Base-by-base conservation (phyloP, 768 basidiomycete genomes). In the Daedaleopsis sinensis region DNA sequence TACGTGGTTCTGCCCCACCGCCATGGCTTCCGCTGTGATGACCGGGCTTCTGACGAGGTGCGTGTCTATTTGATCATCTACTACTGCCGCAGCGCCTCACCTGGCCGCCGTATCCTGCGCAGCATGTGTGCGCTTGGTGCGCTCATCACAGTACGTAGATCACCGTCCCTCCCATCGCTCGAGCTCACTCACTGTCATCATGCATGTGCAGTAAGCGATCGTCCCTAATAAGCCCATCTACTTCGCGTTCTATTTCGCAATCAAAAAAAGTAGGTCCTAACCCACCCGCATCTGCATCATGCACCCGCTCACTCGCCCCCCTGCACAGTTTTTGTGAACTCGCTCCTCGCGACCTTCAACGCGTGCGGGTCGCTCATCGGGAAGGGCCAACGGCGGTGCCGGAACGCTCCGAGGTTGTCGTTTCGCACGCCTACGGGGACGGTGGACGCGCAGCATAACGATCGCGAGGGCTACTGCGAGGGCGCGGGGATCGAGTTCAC, bases 31-130 rank as follows among this genome's bases (percentile, higher is more conserved):
- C 27, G 62, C 63, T 32, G 57, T 67, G 47, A 67, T 64, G 48
- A 67, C 66, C 11, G 60, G 66, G 1, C 32, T 67, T 38, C 36
- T 67, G 24, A 67, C 66, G 27, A 67, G 66, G 66, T 67, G 18
- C 19, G 51, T 49, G n/a, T n/a, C n/a, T n/a, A n/a, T n/a, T n/a
- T n/a, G n/a, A n/a, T n/a, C n/a, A n/a, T n/a, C n/a, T n/a, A n/a
- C n/a, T n/a, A n/a, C n/a, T n/a, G n/a, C 47, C 35, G 9, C 15
- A 44, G 36, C 11, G 5, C 6, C 15, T 21, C 46, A n/a, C 46
- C n/a, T 11, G 27, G 21, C 13, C 18, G 46, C 4, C 19, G n/a
- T n/a, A n/a, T n/a, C n/a, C n/a, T n/a, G n/a, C n/a, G 7, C 23
- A 63, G 62, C 23, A 19, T 66, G 21, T 66, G 62, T 16, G 62